phyloP scores from a whole-genome alignment of 2,329 filamentous ascomycete species.

The Cladosporium sp. region DNA sequence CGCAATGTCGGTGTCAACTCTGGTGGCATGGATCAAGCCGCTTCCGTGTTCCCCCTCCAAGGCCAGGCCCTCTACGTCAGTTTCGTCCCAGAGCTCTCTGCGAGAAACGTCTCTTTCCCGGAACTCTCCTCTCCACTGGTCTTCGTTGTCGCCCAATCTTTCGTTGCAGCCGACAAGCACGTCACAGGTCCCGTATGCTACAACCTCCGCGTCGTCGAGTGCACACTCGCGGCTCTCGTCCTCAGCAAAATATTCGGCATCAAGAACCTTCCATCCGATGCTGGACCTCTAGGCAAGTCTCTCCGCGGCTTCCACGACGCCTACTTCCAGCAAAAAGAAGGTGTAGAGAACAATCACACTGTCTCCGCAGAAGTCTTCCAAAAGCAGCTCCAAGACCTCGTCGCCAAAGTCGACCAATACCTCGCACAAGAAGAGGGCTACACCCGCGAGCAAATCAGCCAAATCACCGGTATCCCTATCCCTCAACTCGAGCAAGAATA shows the following conservation, averaged over 20 bases:
- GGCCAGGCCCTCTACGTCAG: constrained; percentile 85
- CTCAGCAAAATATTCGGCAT: constrained; percentile 56
- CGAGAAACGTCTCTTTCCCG: constrained; percentile 75
- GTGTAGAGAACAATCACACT: constrained; percentile 44
- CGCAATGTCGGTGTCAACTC: constrained; percentile 93
- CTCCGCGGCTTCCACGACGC: constrained; percentile 82
- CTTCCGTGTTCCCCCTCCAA: constrained; percentile 85
- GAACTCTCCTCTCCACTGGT: constrained; percentile 74
- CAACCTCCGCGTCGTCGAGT: constrained; percentile 94
- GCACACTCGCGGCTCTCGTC: constrained; percentile 74
- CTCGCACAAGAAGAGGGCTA: constrained; percentile 78
- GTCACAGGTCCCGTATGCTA: constrained; percentile 91
- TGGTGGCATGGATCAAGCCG: constrained; percentile 96
- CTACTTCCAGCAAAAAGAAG: constrained; percentile 59
- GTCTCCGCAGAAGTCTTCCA: constrained; percentile 41
- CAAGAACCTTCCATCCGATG: constrained; percentile 66
- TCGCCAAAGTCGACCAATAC: constrained; percentile 64
- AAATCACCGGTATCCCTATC: constrained; percentile 63
- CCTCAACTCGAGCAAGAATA: constrained; percentile 70
- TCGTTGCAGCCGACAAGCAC: constrained; percentile 90
- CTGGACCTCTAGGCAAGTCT: constrained; percentile 74
- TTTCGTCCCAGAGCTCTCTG: constrained; percentile 74
- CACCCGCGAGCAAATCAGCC: constrained; percentile 77
- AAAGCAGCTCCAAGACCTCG: constrained; percentile 67
- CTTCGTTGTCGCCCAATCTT: constrained; percentile 92